Base-by-base conservation (phyloP, 768 basidiomycete genomes). In the Zangia roseola region DNA sequence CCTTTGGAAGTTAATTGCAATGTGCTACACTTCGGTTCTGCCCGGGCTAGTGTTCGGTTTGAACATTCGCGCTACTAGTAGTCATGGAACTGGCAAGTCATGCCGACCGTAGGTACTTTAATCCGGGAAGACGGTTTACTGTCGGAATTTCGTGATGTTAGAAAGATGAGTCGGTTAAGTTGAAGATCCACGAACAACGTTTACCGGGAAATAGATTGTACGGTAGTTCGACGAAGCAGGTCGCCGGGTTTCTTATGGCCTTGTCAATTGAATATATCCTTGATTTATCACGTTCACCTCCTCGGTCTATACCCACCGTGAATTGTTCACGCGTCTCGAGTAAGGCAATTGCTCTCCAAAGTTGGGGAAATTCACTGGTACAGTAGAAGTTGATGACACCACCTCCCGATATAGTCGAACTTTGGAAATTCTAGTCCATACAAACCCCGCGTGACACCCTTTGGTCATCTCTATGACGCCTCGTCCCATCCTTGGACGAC, bases 271-370 rank as follows among this genome's bases (percentile, higher is more conserved):
- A n/a, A 59, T 46, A 55, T 46, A 43, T 52, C 47, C 34, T 21
- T 47, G 10, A 47, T 55, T 23, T 28, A 51, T 56, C 40, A 56
- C 20, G 45, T 38, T 43, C 48, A 54, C 58, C 46, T 59, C 62
- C 60, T 64, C 60, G 62, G 65, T 60, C 49, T 51, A 55, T 53
- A 40, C 33, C 55, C 49, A 58, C 51, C 43, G 42, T 45, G 37
- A 42, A 41, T 35, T 38, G 14, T 46, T 45, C 44, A 40, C 24
- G 37, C 41, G 30, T 47, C 43, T 54, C 50, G 19, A 40, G 53
- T 56, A 55, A 57, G 54, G 55, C 35, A 53, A 55, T 20, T 28
- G 20, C 44, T 52, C 26, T 41, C 47, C 50, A 40, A 33, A 26
- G 26, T 40, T 43, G 37, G 41, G 47, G 5, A 50, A 56, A 45